phyloP scores from a whole-genome alignment of 1,284 basidiomycete genomes.

The Albatrellus sp. region DNA sequence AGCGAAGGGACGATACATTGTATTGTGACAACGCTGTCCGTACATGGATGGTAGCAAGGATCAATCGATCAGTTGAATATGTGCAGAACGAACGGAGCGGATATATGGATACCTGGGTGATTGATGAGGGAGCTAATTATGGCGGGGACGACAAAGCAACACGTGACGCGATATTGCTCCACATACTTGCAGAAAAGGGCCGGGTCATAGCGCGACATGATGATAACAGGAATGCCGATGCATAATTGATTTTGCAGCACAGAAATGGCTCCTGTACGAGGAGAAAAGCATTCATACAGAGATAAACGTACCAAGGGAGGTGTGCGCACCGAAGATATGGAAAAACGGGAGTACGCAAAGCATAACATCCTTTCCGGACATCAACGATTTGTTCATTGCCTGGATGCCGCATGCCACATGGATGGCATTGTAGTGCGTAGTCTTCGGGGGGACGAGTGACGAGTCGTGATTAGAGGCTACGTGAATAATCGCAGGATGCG shows the following conservation, averaged over 20 bases:
- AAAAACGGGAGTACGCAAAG: conserved; percentile 37
- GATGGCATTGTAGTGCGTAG: conserved; percentile 32
- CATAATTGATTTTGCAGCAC: conserved; percentile 51
- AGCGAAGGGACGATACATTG: conserved; percentile 30
- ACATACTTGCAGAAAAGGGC: conserved; percentile 55
- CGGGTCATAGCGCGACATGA: conserved; percentile 70
- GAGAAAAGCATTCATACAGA: not conserved
- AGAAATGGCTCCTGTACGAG: conserved; percentile 29
- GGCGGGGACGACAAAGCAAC: conserved; percentile 70
- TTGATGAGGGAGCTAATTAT: conserved; percentile 64
- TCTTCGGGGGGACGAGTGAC: too few species aligned
- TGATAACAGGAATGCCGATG: conserved; percentile 45
- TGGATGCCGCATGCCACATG: conserved; percentile 17
- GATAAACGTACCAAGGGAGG: not conserved
- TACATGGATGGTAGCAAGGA: too few species aligned
- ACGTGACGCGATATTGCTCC: conserved; percentile 52
- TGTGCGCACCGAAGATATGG: conserved; percentile 36
- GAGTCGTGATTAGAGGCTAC: too few species aligned
- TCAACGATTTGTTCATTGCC: conserved; percentile 13
- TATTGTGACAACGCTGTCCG: too few species aligned
- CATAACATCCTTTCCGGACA: conserved; percentile 21
- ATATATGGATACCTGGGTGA: conserved; percentile 49
- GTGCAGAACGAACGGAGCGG: conserved; percentile 5
- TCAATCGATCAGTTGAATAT: too few species aligned
- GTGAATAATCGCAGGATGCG: too few species aligned